Percentiles rank a stretch among this genome's conserved stretches.
Evolutionary conservation across 148 eudicot genomes (phyloP).

Genomic region (Talinum fruticosum): DNA sequence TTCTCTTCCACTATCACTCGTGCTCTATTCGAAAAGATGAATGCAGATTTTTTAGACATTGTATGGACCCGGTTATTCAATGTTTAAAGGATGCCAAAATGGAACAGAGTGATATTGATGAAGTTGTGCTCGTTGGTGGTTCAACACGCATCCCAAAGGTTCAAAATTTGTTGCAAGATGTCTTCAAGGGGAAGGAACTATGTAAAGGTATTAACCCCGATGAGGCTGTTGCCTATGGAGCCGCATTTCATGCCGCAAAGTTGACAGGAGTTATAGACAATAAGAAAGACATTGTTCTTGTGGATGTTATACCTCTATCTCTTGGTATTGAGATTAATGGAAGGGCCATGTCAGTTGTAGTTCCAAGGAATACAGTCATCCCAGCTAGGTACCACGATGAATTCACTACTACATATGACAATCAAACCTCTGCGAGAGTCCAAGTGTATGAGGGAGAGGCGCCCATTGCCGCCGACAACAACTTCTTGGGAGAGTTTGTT

Average conservation of each 20-base stretch:
- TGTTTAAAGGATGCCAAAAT: conserved; percentile 13
- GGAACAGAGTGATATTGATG: not conserved
- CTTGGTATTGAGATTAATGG: not conserved
- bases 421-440: not conserved
- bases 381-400: not conserved
- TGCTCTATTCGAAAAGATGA: conserved; percentile 16
- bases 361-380: not conserved
- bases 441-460: conserved; percentile 9
- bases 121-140: conserved; percentile 13
- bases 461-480: not conserved
- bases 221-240: conserved; percentile 4
- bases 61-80: not conserved
- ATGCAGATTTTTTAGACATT: not conserved
- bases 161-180: conserved; percentile 3
- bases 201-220: not conserved
- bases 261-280: too few species aligned
- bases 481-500: conserved; percentile 5
- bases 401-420: not conserved
- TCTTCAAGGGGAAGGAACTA: not conserved
- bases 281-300: not conserved
- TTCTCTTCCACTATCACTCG: conserved; percentile 2
- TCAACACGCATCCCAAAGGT: conserved; percentile 8
- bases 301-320: not conserved
- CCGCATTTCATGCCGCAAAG: too few species aligned
- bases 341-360: not conserved